phyloP scores from a whole-genome alignment of 176 grass and related monocot species.

The Avena eriantha region DNA sequence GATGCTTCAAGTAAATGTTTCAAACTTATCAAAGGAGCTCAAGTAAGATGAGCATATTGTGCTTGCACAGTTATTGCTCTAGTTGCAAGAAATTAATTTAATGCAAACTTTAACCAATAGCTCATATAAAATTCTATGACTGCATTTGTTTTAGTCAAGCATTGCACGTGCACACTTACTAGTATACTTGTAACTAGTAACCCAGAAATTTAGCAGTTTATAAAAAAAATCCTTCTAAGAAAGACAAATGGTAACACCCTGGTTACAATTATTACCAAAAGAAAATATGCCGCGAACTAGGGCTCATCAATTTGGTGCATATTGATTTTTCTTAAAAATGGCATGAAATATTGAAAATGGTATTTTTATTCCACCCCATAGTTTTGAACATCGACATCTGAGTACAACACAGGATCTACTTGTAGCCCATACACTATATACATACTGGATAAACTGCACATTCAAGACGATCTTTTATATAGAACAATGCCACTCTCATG shows the following conservation, averaged over 20 bases:
- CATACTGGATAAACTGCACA: neutral
- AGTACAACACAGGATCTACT: slow-evolving; percentile 11
- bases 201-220: neutral
- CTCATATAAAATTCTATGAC: no score
- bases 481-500: neutral
- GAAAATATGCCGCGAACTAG: neutral
- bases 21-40: no score
- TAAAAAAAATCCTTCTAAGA: neutral
- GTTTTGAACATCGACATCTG: neutral
- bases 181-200: neutral
- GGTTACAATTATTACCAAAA: neutral
- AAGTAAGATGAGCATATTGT: no score
- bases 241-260: neutral
- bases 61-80: no score
- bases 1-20: no score
- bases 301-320: neutral
- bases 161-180: no score
- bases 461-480: neutral
- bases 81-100: no score
- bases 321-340: neutral
- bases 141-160: no score
- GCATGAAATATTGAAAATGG: neutral
- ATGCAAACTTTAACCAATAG: no score
- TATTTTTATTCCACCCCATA: slow-evolving; percentile 19
- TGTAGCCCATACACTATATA: neutral